Evolutionary conservation across 2,329 filamentous ascomycete genomes (phyloP).

Genomic region (Xylariaceae sp.): DNA sequence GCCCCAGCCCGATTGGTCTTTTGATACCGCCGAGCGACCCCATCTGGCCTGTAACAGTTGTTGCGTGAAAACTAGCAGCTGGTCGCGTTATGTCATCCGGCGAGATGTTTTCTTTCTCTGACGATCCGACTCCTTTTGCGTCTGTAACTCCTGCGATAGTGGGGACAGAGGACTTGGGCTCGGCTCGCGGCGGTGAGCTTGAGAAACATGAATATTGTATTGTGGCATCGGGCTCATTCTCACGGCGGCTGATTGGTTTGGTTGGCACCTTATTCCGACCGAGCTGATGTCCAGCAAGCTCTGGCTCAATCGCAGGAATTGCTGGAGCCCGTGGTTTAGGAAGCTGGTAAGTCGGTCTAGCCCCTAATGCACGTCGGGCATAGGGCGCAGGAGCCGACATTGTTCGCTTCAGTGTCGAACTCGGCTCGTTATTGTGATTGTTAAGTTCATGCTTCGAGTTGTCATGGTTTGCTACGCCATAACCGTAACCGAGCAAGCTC

Average conservation of each 20-base stretch:
- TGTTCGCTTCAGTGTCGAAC: slow-evolving; percentile 23
- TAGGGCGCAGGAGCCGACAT: slow-evolving; percentile 16
- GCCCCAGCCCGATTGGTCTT: slow-evolving; percentile 40
- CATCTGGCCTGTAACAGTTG: slow-evolving; percentile 42
- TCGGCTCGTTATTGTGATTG: background rate
- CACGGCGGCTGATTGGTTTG: slow-evolving; percentile 28
- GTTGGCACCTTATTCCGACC: slow-evolving; percentile 31
- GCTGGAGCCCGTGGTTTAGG: slow-evolving; percentile 5
- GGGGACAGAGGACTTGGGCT: background rate
- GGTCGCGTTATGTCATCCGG: slow-evolving; percentile 35
- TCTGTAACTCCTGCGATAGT: background rate
- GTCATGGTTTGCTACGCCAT: slow-evolving; percentile 30
- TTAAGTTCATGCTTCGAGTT: slow-evolving; percentile 21
- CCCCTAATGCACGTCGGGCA: slow-evolving; percentile 4
- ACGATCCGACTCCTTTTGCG: slow-evolving; percentile 9
- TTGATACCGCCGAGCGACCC: slow-evolving; percentile 36
- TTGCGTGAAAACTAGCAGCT: slow-evolving; percentile 47
- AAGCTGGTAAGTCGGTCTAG: slow-evolving; percentile 4
- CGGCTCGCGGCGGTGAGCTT: slow-evolving; percentile 44
- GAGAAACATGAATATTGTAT: slow-evolving; percentile 56
- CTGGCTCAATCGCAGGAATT: slow-evolving; percentile 28
- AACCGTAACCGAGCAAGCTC: slow-evolving; percentile 29
- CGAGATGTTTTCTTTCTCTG: slow-evolving; percentile 26
- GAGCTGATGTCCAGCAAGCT: slow-evolving; percentile 38
- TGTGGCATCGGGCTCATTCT: slow-evolving; percentile 9